phyloP scores from a whole-genome alignment of 331 rosid species.

The Spiraea crenata region DNA sequence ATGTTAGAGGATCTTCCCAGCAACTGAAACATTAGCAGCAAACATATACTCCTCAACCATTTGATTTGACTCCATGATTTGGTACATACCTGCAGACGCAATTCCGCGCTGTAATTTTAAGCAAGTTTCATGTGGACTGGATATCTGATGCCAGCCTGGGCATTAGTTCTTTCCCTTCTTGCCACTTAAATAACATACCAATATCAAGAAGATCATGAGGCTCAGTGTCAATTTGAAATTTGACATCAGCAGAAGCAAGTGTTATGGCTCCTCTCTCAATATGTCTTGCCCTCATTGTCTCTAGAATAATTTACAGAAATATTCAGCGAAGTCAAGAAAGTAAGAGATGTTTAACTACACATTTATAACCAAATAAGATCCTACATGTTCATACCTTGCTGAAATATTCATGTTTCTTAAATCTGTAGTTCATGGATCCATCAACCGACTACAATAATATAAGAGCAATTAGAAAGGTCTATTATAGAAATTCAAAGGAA shows the following conservation, averaged over 20 bases:
- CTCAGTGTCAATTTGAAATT: slow-evolving; percentile 97
- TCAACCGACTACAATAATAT: slow-evolving; percentile 64
- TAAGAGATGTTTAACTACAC: slow-evolving; percentile 3
- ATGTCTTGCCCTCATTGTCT: slow-evolving; percentile 92
- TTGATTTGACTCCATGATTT: slow-evolving; percentile 96
- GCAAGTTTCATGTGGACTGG: no score
- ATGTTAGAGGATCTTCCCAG: slow-evolving; percentile 75
- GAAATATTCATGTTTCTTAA: slow-evolving; percentile 91
- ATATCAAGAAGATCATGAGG: slow-evolving; percentile 99
- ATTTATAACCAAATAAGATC: slow-evolving; percentile 13
- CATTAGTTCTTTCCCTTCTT: background rate
- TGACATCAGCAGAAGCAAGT: slow-evolving; percentile 99
- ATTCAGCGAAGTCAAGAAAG: slow-evolving; percentile 24
- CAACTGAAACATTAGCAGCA: slow-evolving; percentile 95
- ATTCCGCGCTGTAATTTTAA: background rate
- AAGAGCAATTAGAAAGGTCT: slow-evolving; percentile 26
- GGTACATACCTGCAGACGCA: slow-evolving; percentile 80
- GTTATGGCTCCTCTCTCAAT: slow-evolving; percentile 95
- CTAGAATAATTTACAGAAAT: slow-evolving; percentile 28
- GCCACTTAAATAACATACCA: slow-evolving; percentile 48
- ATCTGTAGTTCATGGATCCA: slow-evolving; percentile 78
- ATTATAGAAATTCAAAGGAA: slow-evolving; percentile 1
- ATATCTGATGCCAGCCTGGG: no score
- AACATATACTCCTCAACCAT: slow-evolving; percentile 99
- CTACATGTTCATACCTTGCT: slow-evolving; percentile 70